A percentile compares a stretch with the other conserved stretches of the same genome.
Evolutionary conservation across 176 grass and related monocot genomes (phyloP).

Genomic region (Pharus latifolius): DNA sequence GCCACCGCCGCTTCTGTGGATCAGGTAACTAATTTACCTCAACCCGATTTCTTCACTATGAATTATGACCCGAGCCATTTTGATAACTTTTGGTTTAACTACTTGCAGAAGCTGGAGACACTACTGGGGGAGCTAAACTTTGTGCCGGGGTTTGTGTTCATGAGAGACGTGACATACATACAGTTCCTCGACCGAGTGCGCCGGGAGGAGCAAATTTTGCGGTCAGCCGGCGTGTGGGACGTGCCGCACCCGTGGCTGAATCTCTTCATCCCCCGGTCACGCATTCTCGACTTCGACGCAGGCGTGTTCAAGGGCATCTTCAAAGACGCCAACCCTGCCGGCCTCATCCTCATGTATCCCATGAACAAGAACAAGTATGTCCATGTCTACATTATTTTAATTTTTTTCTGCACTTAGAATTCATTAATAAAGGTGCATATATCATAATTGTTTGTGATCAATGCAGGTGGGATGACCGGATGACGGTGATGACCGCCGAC

Average conservation of each 20-base stretch:
- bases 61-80: not conserved
- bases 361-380: slow-evolving; percentile 26
- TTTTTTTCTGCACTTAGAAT: not conserved
- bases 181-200: slow-evolving; percentile 46
- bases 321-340: slow-evolving; percentile 1
- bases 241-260: slow-evolving; percentile 67
- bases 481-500: slow-evolving; percentile 13
- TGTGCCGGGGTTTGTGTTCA: slow-evolving; percentile 29
- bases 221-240: slow-evolving; percentile 19
- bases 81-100: not conserved
- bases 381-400: not conserved
- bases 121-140: slow-evolving; percentile 23
- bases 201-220: slow-evolving; percentile 22
- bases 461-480: slow-evolving; percentile 26
- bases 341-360: slow-evolving; percentile 52
- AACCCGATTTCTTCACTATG: not conserved
- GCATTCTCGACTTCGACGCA: slow-evolving; percentile 38
- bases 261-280: slow-evolving; percentile 46
- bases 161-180: slow-evolving; percentile 15
- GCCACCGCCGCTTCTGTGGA: not conserved
- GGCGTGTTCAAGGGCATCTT: slow-evolving; percentile 37
- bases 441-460: too few relatives aligned
- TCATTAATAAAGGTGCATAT: not conserved
- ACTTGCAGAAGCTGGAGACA: slow-evolving; percentile 1
- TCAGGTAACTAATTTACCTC: not conserved